Conservation (phyloP, 257 asterid genomes). For the Salvia splendens region DNA sequence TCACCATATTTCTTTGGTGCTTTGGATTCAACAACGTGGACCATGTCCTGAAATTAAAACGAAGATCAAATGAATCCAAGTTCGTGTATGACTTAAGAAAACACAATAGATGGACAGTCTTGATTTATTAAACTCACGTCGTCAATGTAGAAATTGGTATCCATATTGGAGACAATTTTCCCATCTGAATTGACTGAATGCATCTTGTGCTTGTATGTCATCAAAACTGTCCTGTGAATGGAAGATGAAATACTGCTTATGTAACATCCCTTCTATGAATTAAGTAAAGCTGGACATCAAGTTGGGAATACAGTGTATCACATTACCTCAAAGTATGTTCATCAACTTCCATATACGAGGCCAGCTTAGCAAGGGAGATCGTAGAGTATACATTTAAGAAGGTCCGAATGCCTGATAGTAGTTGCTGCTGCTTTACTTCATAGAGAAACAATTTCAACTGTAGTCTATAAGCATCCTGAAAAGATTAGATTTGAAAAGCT, state of each 20-base stretch:
- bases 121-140: slow-evolving; percentile 59
- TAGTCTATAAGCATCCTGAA: slow-evolving; percentile 87
- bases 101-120: not conserved
- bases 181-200: slow-evolving; percentile 80
- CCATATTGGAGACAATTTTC: slow-evolving; percentile 75
- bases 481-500: slow-evolving; percentile 36
- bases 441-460: slow-evolving; percentile 84
- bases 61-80: not conserved
- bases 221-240: slow-evolving; percentile 74
- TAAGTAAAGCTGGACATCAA: not conserved
- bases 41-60: slow-evolving; percentile 49
- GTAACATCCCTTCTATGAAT: not conserved
- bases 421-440: slow-evolving; percentile 95
- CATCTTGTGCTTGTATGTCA: slow-evolving; percentile 95
- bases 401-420: slow-evolving; percentile 74
- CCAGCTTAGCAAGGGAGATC: slow-evolving; percentile 79
- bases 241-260: slow-evolving; percentile 20
- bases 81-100: not conserved
- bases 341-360: slow-evolving; percentile 81
- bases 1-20: slow-evolving; percentile 67
- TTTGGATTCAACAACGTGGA: slow-evolving; percentile 62
- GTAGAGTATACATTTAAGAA: slow-evolving; percentile 85
- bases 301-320: not conserved
- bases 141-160: slow-evolving; percentile 75
- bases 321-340: slow-evolving; percentile 81